Conservation (phyloP, 148 eudicot genomes). For the Rhododendron molle region DNA sequence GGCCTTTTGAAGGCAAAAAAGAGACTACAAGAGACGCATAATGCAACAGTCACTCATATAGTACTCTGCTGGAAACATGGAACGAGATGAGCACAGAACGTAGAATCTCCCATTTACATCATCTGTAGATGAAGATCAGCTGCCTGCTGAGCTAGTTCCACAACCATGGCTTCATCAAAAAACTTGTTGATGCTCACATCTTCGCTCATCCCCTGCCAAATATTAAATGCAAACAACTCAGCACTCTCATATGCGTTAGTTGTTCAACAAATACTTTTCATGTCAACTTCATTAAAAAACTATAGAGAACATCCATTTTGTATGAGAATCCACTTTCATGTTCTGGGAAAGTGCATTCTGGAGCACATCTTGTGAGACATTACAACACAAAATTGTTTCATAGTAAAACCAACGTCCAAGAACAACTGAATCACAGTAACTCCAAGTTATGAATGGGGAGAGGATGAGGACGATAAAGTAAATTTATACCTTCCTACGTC, state of each 20-base stretch:
- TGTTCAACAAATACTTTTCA: not conserved
- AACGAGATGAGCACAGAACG: not conserved
- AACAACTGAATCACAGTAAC: not conserved
- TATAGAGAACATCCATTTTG: not conserved
- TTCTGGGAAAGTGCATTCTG: not conserved
- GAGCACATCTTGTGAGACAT: not conserved
- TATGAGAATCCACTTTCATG: not conserved
- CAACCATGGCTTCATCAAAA: constrained; percentile 95
- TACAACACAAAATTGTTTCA: not conserved
- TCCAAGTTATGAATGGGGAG: not conserved
- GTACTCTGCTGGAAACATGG: not conserved
- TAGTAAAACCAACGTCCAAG: not conserved
- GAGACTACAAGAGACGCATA: not conserved
- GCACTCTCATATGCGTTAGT: not conserved
- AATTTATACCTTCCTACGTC: constrained; percentile 84
- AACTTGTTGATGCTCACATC: constrained; percentile 93
- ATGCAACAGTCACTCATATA: not conserved
- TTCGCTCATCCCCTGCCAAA: constrained; percentile 90
- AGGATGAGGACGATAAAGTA: not conserved
- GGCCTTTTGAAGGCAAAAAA: not conserved
- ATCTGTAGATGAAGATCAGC: constrained; percentile 90
- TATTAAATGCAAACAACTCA: constrained; percentile 14
- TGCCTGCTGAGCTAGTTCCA: constrained; percentile 92
- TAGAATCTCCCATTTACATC: constrained; percentile 28
- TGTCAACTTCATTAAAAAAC: not conserved